Evolutionary conservation across 768 basidiomycete species (phyloP).

Genomic region (Chiua virens): DNA sequence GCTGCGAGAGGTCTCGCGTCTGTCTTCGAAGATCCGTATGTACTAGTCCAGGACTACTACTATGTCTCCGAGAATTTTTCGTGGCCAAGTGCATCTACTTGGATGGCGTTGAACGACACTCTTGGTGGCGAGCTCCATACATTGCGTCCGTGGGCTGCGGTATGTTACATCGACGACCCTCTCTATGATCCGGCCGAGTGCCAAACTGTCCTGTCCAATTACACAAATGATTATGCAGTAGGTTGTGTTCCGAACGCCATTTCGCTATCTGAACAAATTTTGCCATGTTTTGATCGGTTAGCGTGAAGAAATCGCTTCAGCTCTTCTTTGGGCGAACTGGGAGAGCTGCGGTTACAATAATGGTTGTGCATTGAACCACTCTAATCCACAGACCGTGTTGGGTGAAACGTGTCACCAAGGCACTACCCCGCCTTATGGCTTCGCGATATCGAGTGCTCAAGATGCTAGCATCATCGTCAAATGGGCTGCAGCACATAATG

Average conservation of each 20-base stretch:
- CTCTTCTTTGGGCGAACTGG: slow-evolving; percentile 23
- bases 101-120: slow-evolving; percentile 9
- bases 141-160: slow-evolving; percentile 19
- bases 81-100: slow-evolving; percentile 11
- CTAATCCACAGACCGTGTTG: slow-evolving; percentile 12
- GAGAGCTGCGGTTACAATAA: slow-evolving; percentile 15
- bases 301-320: slow-evolving; percentile 14
- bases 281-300: not conserved
- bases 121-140: slow-evolving; percentile 9
- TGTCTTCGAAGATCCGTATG: not conserved
- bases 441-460: slow-evolving; percentile 11
- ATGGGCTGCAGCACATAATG: slow-evolving; percentile 14
- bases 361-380: slow-evolving; percentile 20
- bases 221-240: slow-evolving; percentile 9
- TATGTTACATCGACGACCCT: slow-evolving; percentile 3
- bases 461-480: slow-evolving; percentile 17
- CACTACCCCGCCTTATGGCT: slow-evolving; percentile 15
- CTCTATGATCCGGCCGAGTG: slow-evolving; percentile 10
- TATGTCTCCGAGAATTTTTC: not conserved
- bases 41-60: not conserved
- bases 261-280: too few species aligned
- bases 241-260: not conserved
- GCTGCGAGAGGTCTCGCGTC: not conserved
- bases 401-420: slow-evolving; percentile 13
- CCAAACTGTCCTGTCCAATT: slow-evolving; percentile 7